Conservation (phyloP, 306 rosid genomes). For the Vicia faba region DNA sequence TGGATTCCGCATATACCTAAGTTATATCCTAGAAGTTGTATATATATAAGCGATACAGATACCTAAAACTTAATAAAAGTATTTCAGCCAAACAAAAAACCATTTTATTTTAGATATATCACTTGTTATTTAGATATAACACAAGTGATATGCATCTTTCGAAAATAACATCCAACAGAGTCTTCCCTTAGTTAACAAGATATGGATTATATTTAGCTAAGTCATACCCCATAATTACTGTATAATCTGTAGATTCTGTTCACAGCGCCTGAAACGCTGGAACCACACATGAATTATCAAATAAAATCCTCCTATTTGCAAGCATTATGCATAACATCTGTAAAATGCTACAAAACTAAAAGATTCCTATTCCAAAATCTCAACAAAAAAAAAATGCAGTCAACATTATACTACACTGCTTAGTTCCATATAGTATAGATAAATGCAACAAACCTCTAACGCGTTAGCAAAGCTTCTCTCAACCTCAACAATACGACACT, state of each 20-base stretch:
- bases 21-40: neutral
- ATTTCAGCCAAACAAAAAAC: neutral
- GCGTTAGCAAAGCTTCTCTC: constrained; percentile 91
- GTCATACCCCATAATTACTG: constrained; percentile 25
- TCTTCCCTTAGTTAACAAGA: neutral
- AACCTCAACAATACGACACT: constrained; percentile 72
- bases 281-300: constrained; percentile 25
- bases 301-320: constrained; percentile 6
- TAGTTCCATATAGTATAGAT: constrained; percentile 33
- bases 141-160: neutral
- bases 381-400: neutral
- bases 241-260: constrained; percentile 26
- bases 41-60: neutral
- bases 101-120: neutral
- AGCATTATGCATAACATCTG: constrained; percentile 21
- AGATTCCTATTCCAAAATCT: neutral
- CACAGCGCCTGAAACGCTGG: constrained; percentile 26
- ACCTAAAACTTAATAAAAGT: constrained; percentile 4
- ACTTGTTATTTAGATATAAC: neutral
- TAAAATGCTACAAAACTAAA: constrained; percentile 16
- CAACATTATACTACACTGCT: constrained; percentile 4
- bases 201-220: neutral
- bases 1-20: neutral
- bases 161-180: neutral
- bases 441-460: constrained; percentile 69